Evolutionary conservation across 2,329 filamentous ascomycete species (phyloP), one percentile per base, ranked within the genome.

Genomic region (Botrytis fabae): DNA sequence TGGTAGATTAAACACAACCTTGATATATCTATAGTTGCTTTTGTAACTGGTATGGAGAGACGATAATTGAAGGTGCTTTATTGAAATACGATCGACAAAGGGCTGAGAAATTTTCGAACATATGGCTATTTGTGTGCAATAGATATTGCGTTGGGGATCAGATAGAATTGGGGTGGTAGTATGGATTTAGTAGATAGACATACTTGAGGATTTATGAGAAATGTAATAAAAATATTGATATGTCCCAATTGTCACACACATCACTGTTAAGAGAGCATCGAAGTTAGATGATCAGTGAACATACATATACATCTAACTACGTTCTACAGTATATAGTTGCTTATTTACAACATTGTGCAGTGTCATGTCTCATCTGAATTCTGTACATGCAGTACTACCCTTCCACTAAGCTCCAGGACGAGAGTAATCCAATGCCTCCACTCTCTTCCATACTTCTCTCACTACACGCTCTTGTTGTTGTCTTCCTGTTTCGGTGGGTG

Each of bases 401-500:
- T 48, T 9, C 18, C 14, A 32, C n/a, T 40, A 72, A 20, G 83
- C 86, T 1, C 90, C 90, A 1, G 91, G 92, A 32, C 92, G 85
- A 38, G 83, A 83, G 79, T 94, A 94, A 77, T 93, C 89, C 71
- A 94, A 81, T 20, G 85, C 82, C 69, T 87, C 83, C 9, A 93
- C 92, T 48, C 92, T 85, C 76, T 86, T 87, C 92, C 92, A 94
- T 1, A 92, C 90, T 78, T 93, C 91, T 61, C 91, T 84, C 2
- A 93, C 90, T 0, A 90, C 87, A 73, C 92, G 84, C 77, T 93
- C 91, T 77, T 94, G 92, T 14, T 86, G 85, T 78, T 93, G 84
- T 25, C 90, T 85, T 10, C 86, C 91, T 2, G 89, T 90, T 78
- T 94, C 92, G 0, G 81, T 86, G 4, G 83, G 80, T 2, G 87